Evolutionary conservation across 2,329 filamentous ascomycete species (phyloP), one percentile per base, ranked within the genome.

Genomic region (Colletotrichum cordylinicola): DNA sequence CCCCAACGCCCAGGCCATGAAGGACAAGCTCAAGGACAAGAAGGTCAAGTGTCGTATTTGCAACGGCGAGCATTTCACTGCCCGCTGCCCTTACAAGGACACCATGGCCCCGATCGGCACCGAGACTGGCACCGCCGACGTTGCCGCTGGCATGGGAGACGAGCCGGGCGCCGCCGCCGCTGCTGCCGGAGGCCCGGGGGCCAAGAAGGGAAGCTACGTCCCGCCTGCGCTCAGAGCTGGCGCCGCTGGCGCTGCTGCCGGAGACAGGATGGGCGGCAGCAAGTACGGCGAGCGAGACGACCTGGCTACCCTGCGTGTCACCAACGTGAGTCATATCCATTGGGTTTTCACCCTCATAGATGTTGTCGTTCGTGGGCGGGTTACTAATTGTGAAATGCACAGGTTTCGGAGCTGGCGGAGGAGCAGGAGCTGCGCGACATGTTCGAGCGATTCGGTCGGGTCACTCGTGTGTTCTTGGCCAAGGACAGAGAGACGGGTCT

Each of bases 21-120:
- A 94, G 88, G 92, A 93, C 84, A 94, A 95, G 88, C 91, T 98
- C 83, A 98, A 97, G 92, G 96, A 98, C 89, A 98, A 98, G 92
- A 98, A 98, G 90, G 98, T 99, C 90, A 98, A 98, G 92, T 99
- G 97, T 88, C 94, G 97, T 91, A 98, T 99, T 85, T 99, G 97
- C 89, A 95, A 93, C 85, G 97, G 96, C 84, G 97, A 99, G 90
- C 97, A 99, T 92, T 99, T 98, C 91, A 99, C 97, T 56, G 96
- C 96, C 80, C 94, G 97, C 86, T 99, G 97, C 92, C 97, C 97
- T 43, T 99, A 98, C 93, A 99, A 98, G 90, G 97, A 98, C 85
- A 99, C 96, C 81, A 98, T 99, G 96, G 96, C 96, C 43, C 97
- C 95, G 48, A 92, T 96, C 77, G 93, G 93, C 79, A 48, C 66